Evolutionary conservation across 345 rosid species (phyloP).

Genomic region (thale cress (Arabidopsis thaliana)): DNA sequence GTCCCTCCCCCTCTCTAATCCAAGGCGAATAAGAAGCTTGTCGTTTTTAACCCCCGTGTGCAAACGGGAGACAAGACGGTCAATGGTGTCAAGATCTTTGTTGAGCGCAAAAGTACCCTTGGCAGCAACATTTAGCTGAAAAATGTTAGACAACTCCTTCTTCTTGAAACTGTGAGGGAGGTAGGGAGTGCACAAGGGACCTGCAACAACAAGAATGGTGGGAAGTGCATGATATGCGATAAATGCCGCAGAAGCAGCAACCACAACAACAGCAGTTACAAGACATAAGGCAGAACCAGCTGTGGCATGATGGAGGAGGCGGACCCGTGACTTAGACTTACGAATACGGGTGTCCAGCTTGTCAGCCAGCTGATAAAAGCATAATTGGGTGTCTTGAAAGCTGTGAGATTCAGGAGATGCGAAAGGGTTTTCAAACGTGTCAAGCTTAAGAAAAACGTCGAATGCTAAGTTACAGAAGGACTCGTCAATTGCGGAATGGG

Average conservation of each 20-base stretch:
- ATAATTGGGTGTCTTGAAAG: conserved; percentile 55
- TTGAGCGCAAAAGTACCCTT: conserved; percentile 59
- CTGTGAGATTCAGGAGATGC: conserved; percentile 54
- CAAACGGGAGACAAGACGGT: conserved; percentile 60
- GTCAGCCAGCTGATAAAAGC: conserved; percentile 62
- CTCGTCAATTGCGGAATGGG: conserved; percentile 45
- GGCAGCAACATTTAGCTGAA: conserved; percentile 74
- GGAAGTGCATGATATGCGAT: conserved; percentile 63
- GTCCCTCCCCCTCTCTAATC: conserved; percentile 61
- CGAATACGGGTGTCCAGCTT: conserved; percentile 56
- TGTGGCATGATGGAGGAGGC: conserved; percentile 51
- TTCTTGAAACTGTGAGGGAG: conserved; percentile 54
- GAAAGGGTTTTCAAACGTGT: conserved; percentile 65
- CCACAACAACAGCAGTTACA: conserved; percentile 57
- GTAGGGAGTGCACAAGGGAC: conserved; percentile 54
- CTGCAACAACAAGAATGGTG: conserved; percentile 51
- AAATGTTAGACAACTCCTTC: conserved; percentile 57
- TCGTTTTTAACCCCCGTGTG: conserved; percentile 57
- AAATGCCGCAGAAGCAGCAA: conserved; percentile 52
- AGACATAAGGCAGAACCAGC: conserved; percentile 59
- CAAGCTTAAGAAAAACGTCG: conserved; percentile 57
- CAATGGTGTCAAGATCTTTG: conserved; percentile 61
- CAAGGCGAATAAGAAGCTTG: conserved; percentile 57
- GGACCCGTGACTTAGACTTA: conserved; percentile 67
- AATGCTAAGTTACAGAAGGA: conserved; percentile 57